A percentile compares a stretch with the other conserved stretches of the same genome.
Conservation (phyloP, 768 basidiomycete species). For the Suillus subaureus region DNA sequence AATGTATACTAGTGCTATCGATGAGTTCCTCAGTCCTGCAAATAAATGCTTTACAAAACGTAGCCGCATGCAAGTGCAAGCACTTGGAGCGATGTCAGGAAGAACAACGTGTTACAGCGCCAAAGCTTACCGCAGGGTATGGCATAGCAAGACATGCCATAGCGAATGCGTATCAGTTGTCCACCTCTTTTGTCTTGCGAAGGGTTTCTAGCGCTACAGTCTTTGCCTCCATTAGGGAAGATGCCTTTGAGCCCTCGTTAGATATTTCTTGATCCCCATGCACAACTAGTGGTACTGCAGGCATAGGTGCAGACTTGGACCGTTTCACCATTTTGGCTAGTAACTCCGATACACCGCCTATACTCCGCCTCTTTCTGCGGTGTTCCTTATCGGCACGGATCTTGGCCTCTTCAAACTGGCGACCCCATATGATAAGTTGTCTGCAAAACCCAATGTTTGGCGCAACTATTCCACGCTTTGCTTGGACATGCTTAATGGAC, state of each 20-base stretch:
- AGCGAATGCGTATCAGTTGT: not conserved
- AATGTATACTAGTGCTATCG: not conserved
- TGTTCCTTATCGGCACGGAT: conserved; percentile 19
- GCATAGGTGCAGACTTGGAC: not conserved
- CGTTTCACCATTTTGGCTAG: conserved; percentile 12
- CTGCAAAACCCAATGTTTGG: conserved; percentile 70
- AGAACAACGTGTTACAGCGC: not conserved
- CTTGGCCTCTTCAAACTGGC: conserved; percentile 30
- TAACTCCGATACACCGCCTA: conserved; percentile 7
- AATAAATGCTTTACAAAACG: no score
- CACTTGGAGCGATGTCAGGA: not conserved
- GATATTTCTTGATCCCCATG: not conserved
- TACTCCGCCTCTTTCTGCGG: conserved; percentile 14
- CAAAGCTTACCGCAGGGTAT: not conserved
- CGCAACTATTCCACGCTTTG: conserved; percentile 58
- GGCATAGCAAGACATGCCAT: not conserved
- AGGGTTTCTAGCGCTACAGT: not conserved
- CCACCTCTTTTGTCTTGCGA: not conserved
- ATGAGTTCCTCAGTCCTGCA: not conserved
- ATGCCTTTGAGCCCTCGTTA: not conserved
- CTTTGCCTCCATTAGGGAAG: not conserved
- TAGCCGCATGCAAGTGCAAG: not conserved
- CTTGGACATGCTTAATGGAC: conserved; percentile 56
- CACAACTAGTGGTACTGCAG: not conserved
- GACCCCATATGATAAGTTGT: conserved; percentile 50